Percentiles rank a stretch among this genome's conserved stretches.
phyloP scores from a whole-genome alignment of 1,139 yeast species.

The Yamadazyma triangularis region DNA sequence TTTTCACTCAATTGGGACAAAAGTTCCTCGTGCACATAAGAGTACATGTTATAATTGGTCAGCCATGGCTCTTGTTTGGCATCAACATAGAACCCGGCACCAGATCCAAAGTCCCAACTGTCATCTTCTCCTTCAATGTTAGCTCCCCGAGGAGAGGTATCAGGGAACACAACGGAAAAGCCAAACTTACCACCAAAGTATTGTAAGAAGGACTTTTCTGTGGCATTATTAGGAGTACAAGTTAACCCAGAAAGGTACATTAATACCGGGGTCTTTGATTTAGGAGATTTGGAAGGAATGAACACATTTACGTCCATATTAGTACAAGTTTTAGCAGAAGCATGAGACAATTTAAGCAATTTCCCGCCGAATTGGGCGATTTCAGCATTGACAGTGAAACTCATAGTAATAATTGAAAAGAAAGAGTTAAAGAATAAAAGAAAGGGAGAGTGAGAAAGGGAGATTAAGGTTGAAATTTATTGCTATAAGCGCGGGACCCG shows the following conservation, averaged over 20 bases:
- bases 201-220: constrained; percentile 91
- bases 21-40: constrained; percentile 74
- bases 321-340: constrained; percentile 61
- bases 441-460: too few species aligned
- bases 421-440: too few species aligned
- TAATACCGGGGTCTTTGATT: constrained; percentile 58
- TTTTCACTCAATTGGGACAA: constrained; percentile 44
- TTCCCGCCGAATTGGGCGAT: constrained; percentile 74
- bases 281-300: constrained; percentile 52
- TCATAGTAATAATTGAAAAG: too few species aligned
- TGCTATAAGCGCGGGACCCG: too few species aligned
- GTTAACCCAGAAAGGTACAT: constrained; percentile 86
- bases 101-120: constrained; percentile 85
- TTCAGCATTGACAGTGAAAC: constrained; percentile 51
- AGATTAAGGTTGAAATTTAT: too few species aligned
- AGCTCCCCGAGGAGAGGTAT: constrained; percentile 97
- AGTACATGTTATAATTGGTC: constrained; percentile 77
- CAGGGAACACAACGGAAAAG: constrained; percentile 88
- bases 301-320: constrained; percentile 81
- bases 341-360: constrained; percentile 70
- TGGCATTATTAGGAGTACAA: constrained; percentile 89
- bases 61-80: constrained; percentile 73
- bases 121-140: constrained; percentile 77
- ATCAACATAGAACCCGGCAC: constrained; percentile 92
- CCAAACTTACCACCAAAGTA: constrained; percentile 77